Base-by-base conservation (phyloP, 2,329 filamentous ascomycete genomes). In the Phialophora macrospora region DNA sequence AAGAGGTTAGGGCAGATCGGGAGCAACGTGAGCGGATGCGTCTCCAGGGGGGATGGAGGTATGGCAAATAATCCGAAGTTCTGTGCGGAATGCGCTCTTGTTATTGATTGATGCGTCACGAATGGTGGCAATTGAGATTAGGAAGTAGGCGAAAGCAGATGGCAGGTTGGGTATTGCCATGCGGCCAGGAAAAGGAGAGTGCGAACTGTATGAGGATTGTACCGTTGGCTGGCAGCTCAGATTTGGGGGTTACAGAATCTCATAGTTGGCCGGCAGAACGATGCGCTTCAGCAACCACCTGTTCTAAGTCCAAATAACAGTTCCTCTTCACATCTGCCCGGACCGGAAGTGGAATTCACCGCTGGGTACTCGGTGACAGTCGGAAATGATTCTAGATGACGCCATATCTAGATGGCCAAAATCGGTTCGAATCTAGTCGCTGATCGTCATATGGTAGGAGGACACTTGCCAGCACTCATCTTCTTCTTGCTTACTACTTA, bases 41-140 rank as follows among this genome's bases (percentile, higher is more conserved):
- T 59, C 84, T 89, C 68, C 91, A 97, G 71, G 93, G 93, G 4
- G 92, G 91, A 0, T 97, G 93, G 93, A 88, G 86, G 55, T 94
- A 90, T 75, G 85, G 68, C 8, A 38, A 54, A 20, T 65, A 20
- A 55, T 60, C 14, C 12, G 14, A 32, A 12, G 26, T 51, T 14
- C 20, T 9, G 20, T 26, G 24, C 17, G 24, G n/a, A 44, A 44
- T 54, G n/a, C 20, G 2, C 51, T 41, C 30, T 52, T 54, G 44
- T 14, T 51, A 32, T n/a, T 51, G 26, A 22, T 48, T 55, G 51
- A 62, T 46, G 49, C 55, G 34, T 44, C 7, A 61, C 17, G 51
- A 62, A 32, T 48, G 52, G 26, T 30, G 26, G 26, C 52, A 8
- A 11, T 11, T 32, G 22, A 11, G 32, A 55, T 34, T 30, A 28